Percentiles rank a stretch among this genome's conserved stretches.
Evolutionary conservation across 1,284 basidiomycete species (phyloP).

Genomic region (Baeospora myosura): DNA sequence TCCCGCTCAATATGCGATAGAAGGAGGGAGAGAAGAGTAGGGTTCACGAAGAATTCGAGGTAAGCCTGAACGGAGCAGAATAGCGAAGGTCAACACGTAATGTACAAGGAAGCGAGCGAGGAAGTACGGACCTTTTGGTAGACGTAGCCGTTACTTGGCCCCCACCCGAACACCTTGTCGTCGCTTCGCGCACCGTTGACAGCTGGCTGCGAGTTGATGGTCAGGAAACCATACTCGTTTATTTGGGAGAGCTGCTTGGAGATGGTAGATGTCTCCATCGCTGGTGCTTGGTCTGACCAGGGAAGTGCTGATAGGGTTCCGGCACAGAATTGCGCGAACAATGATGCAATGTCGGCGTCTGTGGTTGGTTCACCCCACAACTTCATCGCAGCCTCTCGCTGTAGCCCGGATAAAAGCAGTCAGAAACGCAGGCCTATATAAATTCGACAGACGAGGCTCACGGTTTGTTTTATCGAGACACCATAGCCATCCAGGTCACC

Average conservation of each 20-base stretch:
- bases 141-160: slow-evolving; percentile 89
- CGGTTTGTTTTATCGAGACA: slow-evolving; percentile 76
- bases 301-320: slow-evolving; percentile 73
- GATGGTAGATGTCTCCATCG: slow-evolving; percentile 84
- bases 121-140: slow-evolving; percentile 80
- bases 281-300: slow-evolving; percentile 90
- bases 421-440: slow-evolving; percentile 1
- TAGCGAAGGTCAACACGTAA: slow-evolving; percentile 7
- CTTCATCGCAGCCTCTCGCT: slow-evolving; percentile 79
- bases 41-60: slow-evolving; percentile 91
- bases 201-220: slow-evolving; percentile 97
- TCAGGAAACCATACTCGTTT: slow-evolving; percentile 88
- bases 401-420: slow-evolving; percentile 12
- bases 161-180: slow-evolving; percentile 89
- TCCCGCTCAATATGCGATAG: slow-evolving; percentile 85
- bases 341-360: slow-evolving; percentile 55
- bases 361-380: slow-evolving; percentile 84
- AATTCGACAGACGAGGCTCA: slow-evolving; percentile 38
- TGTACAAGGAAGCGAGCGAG: slow-evolving; percentile 4
- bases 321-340: slow-evolving; percentile 81
- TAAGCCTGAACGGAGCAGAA: slow-evolving; percentile 69
- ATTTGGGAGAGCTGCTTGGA: slow-evolving; percentile 73
- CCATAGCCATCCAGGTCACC: slow-evolving; percentile 97
- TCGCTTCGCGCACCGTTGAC: slow-evolving; percentile 88
- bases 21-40: slow-evolving; percentile 67